Percentiles rank a stretch among this genome's conserved stretches.
Evolutionary conservation across 139 green algal species (phyloP).

Genomic region (Chlamydomonas eustigma): DNA sequence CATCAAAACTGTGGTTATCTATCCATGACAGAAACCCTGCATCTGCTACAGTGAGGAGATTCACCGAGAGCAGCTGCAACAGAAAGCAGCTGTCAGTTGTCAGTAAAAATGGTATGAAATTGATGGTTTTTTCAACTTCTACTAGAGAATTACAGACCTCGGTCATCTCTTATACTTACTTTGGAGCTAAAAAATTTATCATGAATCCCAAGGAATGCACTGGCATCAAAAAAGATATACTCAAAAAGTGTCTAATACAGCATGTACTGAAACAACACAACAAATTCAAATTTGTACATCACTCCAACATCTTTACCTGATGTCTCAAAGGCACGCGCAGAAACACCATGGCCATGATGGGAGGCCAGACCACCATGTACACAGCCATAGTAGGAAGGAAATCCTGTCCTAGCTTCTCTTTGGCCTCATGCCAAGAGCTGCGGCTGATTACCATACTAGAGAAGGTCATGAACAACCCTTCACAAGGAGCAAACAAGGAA

Average conservation of each 20-base stretch:
- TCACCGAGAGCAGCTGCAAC: conserved; percentile 51
- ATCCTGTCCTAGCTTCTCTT: conserved; percentile 5
- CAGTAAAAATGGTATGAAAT: too few species aligned
- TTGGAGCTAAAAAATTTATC: too few species aligned
- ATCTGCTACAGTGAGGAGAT: conserved; percentile 45
- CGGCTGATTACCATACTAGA: conserved; percentile 31
- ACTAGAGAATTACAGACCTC: too few species aligned
- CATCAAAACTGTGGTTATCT: conserved; percentile 24
- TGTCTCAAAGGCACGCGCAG: conserved; percentile 26
- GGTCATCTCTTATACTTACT: too few species aligned
- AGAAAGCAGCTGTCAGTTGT: neutral
- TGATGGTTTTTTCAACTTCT: too few species aligned
- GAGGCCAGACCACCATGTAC: conserved; percentile 41
- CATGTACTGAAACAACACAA: too few species aligned
- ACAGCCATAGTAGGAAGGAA: conserved; percentile 44
- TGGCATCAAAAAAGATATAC: too few species aligned
- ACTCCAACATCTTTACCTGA: conserved; percentile 13
- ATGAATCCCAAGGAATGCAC: too few species aligned
- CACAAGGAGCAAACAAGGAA: too few species aligned
- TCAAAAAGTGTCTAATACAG: too few species aligned
- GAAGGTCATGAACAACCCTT: conserved; percentile 31
- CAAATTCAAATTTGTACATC: too few species aligned
- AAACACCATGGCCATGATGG: conserved; percentile 40
- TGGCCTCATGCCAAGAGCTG: neutral
- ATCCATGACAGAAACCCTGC: conserved; percentile 47